A percentile compares a stretch with the other conserved stretches of the same genome.
Evolutionary conservation across 148 eudicot genomes (phyloP).

Genomic region (Vaccinium macrocarpon): DNA sequence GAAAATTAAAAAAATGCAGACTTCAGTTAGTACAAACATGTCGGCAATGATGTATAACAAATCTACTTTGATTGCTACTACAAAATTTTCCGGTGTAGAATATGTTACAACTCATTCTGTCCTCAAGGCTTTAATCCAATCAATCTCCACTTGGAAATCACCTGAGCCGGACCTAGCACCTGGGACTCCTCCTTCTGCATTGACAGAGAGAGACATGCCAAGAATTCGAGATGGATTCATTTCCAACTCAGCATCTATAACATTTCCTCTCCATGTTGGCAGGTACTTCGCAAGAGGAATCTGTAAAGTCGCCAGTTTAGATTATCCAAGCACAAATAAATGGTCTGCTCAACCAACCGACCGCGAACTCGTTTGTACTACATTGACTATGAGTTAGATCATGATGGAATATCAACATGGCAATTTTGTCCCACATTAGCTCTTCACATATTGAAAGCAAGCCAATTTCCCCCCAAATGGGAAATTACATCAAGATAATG

Average conservation of each 20-base stretch:
- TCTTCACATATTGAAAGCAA: neutral
- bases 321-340: neutral
- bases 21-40: neutral
- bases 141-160: slow-evolving; percentile 80
- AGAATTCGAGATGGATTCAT: slow-evolving; percentile 88
- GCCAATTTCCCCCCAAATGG: neutral
- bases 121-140: slow-evolving; percentile 92
- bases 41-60: neutral
- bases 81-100: slow-evolving; percentile 13
- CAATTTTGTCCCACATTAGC: neutral
- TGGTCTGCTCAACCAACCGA: slow-evolving; percentile 15
- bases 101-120: slow-evolving; percentile 28
- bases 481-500: neutral
- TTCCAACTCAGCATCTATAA: slow-evolving; percentile 78
- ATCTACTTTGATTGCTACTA: neutral
- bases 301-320: slow-evolving; percentile 29
- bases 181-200: slow-evolving; percentile 88
- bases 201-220: slow-evolving; percentile 90
- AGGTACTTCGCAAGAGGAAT: slow-evolving; percentile 84
- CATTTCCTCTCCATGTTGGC: slow-evolving; percentile 98
- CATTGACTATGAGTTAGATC: neutral
- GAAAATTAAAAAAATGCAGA: neutral
- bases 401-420: neutral
- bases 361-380: neutral
- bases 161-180: slow-evolving; percentile 85